phyloP scores from a whole-genome alignment of 2,329 filamentous ascomycete genomes.

The Chaetomiaceae sp. region DNA sequence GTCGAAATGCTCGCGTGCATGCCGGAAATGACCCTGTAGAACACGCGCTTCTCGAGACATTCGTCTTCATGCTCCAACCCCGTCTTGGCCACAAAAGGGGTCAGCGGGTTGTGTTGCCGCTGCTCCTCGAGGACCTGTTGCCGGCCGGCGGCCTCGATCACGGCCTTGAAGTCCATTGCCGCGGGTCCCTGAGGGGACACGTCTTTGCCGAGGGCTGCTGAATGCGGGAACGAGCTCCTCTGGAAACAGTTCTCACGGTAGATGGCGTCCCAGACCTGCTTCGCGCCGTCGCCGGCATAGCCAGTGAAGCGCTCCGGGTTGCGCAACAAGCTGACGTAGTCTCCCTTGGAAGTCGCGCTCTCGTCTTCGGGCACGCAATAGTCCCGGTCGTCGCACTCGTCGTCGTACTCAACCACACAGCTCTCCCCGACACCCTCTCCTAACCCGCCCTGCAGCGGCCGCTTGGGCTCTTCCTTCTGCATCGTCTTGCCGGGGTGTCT shows the following conservation, averaged over 20 bases:
- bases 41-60: conserved; percentile 97
- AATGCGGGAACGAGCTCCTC: conserved; percentile 57
- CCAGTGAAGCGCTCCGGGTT: conserved; percentile 97
- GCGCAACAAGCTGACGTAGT: conserved; percentile 90
- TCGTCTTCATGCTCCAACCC: conserved; percentile 79
- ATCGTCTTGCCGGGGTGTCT: conserved; percentile 74
- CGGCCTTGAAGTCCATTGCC: conserved; percentile 56
- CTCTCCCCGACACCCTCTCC: conserved; percentile 88
- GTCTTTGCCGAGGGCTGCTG: conserved; percentile 49
- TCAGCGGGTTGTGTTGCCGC: conserved; percentile 50
- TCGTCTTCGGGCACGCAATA: conserved; percentile 97
- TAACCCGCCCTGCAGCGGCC: conserved; percentile 74
- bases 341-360: conserved; percentile 76
- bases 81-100: conserved; percentile 56
- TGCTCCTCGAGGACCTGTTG: conserved; percentile 59
- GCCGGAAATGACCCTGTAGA: conserved; percentile 89
- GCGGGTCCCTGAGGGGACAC: conserved; percentile 46
- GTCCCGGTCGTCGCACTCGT: conserved; percentile 93
- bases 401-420: conserved; percentile 95
- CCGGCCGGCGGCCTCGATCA: conserved; percentile 54
- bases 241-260: conserved; percentile 97
- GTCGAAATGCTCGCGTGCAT: conserved; percentile 98
- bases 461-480: conserved; percentile 64
- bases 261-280: conserved; percentile 93
- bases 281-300: conserved; percentile 77